A percentile compares a stretch with the other conserved stretches of the same genome.
phyloP scores from a whole-genome alignment of 2,329 filamentous ascomycete species.

The Pseudocercospora ulei region DNA sequence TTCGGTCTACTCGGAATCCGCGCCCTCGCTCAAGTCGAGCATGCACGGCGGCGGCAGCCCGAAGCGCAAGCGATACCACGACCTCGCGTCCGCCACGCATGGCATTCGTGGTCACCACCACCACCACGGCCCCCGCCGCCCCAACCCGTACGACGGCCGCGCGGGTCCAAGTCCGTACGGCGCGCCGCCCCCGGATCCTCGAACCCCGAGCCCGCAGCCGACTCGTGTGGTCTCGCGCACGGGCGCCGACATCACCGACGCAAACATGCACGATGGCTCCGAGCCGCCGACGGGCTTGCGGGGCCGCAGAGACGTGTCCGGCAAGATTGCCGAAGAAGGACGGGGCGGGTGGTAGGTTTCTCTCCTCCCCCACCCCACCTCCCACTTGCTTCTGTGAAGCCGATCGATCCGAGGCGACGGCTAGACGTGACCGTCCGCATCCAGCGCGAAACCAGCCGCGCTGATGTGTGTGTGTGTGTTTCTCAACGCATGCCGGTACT shows the following conservation, averaged over 20 bases:
- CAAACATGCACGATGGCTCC: slow-evolving; percentile 24
- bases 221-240: slow-evolving; percentile 41
- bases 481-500: neutral
- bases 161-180: slow-evolving; percentile 13
- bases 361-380: slow-evolving; percentile 8
- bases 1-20: slow-evolving; percentile 33
- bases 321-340: slow-evolving; percentile 64
- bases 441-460: slow-evolving; percentile 13
- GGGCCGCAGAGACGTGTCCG: slow-evolving; percentile 56
- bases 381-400: slow-evolving; percentile 4
- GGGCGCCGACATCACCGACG: slow-evolving; percentile 41
- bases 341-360: slow-evolving; percentile 34
- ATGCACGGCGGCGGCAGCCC: slow-evolving; percentile 28
- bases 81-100: slow-evolving; percentile 39
- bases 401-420: slow-evolving; percentile 3
- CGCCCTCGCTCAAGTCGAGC: slow-evolving; percentile 23
- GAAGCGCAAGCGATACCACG: slow-evolving; percentile 41
- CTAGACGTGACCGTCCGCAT: slow-evolving; percentile 14
- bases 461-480: slow-evolving; percentile 2
- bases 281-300: slow-evolving; percentile 29
- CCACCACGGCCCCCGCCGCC: slow-evolving; percentile 17
- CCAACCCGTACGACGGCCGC: slow-evolving; percentile 17
- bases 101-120: slow-evolving; percentile 30
- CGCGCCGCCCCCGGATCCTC: slow-evolving; percentile 15
- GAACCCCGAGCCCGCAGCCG: slow-evolving; percentile 20